phyloP scores from a whole-genome alignment of 176 grass and related monocot genomes.

The Thinopyrum elongatum region DNA sequence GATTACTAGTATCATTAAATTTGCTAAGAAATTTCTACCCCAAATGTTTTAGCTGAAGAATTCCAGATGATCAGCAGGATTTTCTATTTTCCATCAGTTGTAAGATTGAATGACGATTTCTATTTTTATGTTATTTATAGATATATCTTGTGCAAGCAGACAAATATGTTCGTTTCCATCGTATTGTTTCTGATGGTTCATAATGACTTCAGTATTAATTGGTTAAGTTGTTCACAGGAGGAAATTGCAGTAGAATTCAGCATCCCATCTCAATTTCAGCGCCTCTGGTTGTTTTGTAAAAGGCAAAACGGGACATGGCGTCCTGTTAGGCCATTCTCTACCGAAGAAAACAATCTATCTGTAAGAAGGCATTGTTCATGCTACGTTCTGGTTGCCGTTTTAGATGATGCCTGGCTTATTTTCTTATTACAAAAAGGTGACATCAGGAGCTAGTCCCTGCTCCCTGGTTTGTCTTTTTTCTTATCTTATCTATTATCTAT shows the following conservation, averaged over 20 bases:
- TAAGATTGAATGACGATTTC: neutral
- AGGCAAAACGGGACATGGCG: slow-evolving; percentile 3
- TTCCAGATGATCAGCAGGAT: neutral
- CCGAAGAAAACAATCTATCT: neutral
- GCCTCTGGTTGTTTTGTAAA: slow-evolving; percentile 1
- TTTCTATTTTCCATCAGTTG: neutral
- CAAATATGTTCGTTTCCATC: neutral
- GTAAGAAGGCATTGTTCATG: neutral
- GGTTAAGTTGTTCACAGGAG: neutral
- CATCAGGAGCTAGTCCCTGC: neutral
- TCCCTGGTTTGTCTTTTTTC: neutral
- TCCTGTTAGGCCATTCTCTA: neutral
- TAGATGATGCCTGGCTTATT: neutral
- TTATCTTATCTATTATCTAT: neutral
- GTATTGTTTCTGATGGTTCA: neutral
- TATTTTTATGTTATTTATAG: neutral
- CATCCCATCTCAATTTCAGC: neutral
- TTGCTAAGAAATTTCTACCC: neutral
- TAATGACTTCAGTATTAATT: neutral
- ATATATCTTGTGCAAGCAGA: neutral
- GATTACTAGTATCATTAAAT: neutral
- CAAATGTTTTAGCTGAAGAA: neutral
- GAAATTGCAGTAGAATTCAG: neutral
- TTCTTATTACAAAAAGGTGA: neutral
- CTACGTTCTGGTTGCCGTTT: neutral